Evolutionary conservation across 495 filamentous ascomycete species (phyloP).

Genomic region (Aspergillus ellipticus): DNA sequence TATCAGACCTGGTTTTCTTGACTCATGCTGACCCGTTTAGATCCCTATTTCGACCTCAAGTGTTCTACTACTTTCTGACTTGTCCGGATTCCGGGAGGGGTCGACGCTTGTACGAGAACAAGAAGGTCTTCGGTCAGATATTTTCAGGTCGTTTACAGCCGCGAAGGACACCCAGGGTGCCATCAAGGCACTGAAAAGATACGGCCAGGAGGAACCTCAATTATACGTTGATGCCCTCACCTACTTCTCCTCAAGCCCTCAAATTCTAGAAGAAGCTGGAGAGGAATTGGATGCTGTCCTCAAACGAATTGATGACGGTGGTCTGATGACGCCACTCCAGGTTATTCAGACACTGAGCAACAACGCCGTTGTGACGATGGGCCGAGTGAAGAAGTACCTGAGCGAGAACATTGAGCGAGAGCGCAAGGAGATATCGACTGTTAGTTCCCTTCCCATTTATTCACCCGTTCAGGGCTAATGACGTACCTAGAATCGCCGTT

Average conservation of each 20-base stretch:
- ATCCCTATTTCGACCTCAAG: slow-evolving; percentile 92
- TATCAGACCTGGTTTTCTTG: not conserved
- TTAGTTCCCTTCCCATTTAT: slow-evolving; percentile 20
- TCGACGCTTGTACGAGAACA: slow-evolving; percentile 91
- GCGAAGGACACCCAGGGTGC: slow-evolving; percentile 89
- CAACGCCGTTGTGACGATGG: slow-evolving; percentile 90
- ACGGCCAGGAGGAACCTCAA: slow-evolving; percentile 87
- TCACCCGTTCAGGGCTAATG: slow-evolving; percentile 12
- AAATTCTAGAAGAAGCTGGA: slow-evolving; percentile 81
- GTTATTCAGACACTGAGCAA: slow-evolving; percentile 89
- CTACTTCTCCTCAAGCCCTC: slow-evolving; percentile 84
- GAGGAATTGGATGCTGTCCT: slow-evolving; percentile 75
- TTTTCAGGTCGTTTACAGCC: slow-evolving; percentile 93
- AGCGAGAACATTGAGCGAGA: slow-evolving; percentile 84
- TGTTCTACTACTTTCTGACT: slow-evolving; percentile 84
- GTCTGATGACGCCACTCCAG: slow-evolving; percentile 92
- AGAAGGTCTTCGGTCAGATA: slow-evolving; percentile 87
- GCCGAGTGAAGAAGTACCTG: slow-evolving; percentile 91
- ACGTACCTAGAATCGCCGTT: slow-evolving; percentile 61
- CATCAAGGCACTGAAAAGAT: slow-evolving; percentile 82
- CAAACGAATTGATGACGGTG: slow-evolving; percentile 80
- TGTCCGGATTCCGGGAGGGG: slow-evolving; percentile 85
- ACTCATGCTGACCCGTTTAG: slow-evolving; percentile 32
- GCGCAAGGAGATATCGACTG: slow-evolving; percentile 72
- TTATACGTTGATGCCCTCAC: slow-evolving; percentile 89